Conservation (phyloP, 441 rosid species). For the Corymbia calophylla region DNA sequence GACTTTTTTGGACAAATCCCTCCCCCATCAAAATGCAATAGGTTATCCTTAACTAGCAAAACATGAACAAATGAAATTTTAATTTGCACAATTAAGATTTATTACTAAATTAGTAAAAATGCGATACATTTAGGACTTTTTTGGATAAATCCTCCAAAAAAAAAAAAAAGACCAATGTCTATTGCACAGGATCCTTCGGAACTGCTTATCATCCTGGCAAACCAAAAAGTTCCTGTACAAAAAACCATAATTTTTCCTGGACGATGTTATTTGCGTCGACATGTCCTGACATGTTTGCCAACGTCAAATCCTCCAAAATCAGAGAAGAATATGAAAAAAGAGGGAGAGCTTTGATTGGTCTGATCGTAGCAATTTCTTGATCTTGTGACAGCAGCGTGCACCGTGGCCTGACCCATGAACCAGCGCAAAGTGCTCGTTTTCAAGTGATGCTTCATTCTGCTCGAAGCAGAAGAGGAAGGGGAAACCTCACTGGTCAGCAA, state of each 20-base stretch:
- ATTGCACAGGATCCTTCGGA: neutral
- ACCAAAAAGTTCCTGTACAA: neutral
- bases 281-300: neutral
- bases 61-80: neutral
- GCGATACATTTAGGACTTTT: accelerated
- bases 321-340: neutral
- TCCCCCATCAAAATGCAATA: neutral
- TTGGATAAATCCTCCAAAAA: neutral
- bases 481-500: too few species aligned
- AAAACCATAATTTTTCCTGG: neutral
- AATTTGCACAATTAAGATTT: too few species aligned
- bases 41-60: neutral
- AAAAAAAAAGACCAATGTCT: neutral
- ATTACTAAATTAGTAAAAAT: accelerated
- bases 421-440: slow-evolving; percentile 25
- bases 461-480: neutral
- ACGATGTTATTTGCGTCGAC: neutral
- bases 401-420: slow-evolving; percentile 49
- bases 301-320: neutral
- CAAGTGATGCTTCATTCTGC: neutral
- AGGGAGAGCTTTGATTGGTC: neutral
- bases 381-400: slow-evolving; percentile 45
- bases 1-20: neutral
- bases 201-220: neutral
- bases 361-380: slow-evolving; percentile 23